These are phyloP conservation scores for Eutreptiella sp. DNA, from an alignment of 208 protist species.

Conservation along the genomic window DNA sequence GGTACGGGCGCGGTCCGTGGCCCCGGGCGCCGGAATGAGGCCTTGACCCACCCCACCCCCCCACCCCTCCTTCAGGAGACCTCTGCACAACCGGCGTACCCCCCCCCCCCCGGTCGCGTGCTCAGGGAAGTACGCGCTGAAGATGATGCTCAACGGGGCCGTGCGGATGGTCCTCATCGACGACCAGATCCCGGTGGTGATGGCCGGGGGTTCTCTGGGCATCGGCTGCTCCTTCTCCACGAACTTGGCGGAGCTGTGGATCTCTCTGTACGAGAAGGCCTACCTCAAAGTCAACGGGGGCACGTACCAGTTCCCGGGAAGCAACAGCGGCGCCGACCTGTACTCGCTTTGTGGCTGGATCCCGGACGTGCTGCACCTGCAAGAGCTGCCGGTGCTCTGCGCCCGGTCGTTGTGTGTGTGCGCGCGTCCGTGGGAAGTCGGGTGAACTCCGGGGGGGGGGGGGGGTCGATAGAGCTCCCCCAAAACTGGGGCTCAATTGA, in stretches of 20 bases:
- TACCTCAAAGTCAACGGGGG: conserved; percentile 73
- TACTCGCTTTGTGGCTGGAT: conserved; percentile 78
- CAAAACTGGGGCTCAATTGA: no score
- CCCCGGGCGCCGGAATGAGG: no score
- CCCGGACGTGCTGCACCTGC: conserved; percentile 49
- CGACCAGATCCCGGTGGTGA: conserved; percentile 53
- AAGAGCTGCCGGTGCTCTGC: conserved; percentile 43
- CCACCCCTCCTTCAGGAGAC: no score
- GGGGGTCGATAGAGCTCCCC: no score
- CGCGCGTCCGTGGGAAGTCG: no score
- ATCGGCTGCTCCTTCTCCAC: conserved; percentile 40
- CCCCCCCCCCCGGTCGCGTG: no score
- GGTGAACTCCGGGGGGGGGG: no score
- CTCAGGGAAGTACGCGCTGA: conserved; percentile 78
- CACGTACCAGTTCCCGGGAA: conserved; percentile 72
- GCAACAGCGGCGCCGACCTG: conserved; percentile 64
- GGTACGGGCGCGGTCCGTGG: no score
- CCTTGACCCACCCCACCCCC: no score
- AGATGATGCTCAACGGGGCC: conserved; percentile 82
- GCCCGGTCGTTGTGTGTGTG: no score
- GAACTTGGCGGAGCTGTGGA: conserved; percentile 47
- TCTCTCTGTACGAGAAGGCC: conserved; percentile 76
- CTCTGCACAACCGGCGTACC: no score
- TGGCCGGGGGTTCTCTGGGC: neutral
- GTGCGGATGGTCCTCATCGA: conserved; percentile 74